These are phyloP conservation scores for Pachyrhizus erosus DNA, from an alignment of 306 rosid genomes.

Conservation along the genomic window DNA sequence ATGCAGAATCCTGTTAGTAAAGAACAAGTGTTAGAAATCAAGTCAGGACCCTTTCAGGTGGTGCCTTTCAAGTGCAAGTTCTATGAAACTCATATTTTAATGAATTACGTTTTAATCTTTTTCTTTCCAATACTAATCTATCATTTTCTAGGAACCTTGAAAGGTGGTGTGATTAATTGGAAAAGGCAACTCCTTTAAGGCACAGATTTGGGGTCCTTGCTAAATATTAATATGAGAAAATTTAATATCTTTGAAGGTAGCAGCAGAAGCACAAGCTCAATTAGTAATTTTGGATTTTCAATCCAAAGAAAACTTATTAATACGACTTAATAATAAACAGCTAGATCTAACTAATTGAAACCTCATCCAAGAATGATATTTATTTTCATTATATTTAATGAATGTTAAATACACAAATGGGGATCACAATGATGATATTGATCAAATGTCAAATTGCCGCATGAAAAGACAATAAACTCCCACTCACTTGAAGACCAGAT, in stretches of 20 bases:
- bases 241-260: constrained; percentile 16
- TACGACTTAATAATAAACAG: constrained; percentile 9
- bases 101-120: not conserved
- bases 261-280: constrained; percentile 1
- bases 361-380: constrained; percentile 14
- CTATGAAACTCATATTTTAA: constrained; percentile 3
- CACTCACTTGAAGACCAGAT: constrained; percentile 80
- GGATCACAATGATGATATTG: constrained; percentile 28
- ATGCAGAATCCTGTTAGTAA: not conserved
- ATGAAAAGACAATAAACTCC: constrained; percentile 41
- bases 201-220: constrained; percentile 1
- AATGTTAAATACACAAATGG: constrained; percentile 42
- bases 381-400: constrained; percentile 33
- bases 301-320: constrained; percentile 27
- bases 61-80: constrained; percentile 10
- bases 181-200: not conserved
- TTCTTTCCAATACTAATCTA: not conserved
- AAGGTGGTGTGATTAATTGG: not conserved
- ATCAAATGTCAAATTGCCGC: not conserved
- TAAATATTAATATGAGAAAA: not conserved
- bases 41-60: constrained; percentile 13
- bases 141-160: constrained; percentile 3
- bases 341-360: constrained; percentile 30
- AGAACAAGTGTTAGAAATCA: constrained; percentile 5
- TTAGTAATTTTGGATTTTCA: constrained; percentile 37